Base-by-base conservation (phyloP, 345 rosid genomes). In the Conringia planisiliqua region DNA sequence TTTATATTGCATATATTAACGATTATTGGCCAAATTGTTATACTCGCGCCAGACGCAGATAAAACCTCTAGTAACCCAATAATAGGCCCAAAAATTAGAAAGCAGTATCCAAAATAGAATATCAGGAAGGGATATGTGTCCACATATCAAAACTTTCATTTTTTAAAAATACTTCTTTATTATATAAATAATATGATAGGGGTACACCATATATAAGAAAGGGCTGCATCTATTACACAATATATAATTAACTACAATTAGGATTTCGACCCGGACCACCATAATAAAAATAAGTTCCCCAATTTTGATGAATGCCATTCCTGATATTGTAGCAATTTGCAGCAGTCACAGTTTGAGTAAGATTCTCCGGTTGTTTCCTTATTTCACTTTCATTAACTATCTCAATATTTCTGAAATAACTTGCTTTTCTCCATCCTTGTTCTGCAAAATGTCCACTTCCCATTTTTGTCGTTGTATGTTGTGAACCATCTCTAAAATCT, bases 261-360 rank as follows among this genome's bases (percentile, higher is more conserved):
- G 72, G 50, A 52, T 70, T 86, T 66, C 73, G 82, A 52, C 89
- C 89, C 16, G 89, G 87, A 18, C 89, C 89, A 50, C 89, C 89
- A 57, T 73, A 86, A 54, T 74, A 86, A 54, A 86, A 82, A 77
- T 74, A 77, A 66, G 40, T 72, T 20, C 84, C 87, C 82, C 85
- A 79, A 0, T 1, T 2, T 24, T 8, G 14, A 38, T 8, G 72
- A 26, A 43, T 62, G 8, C 79, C 80, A 6, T 24, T 40, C 55
- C 59, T 77, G 38, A 82, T 75, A 73, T 86, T 83, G 63, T 86
- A 86, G 75, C 90, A 86, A 54, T 60, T 70, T 4, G 77, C 52
- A 39, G 81, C 57, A 38, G 80, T 83, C 3, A 83, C 78, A 61
- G 56, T 62, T 16, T 72, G 1, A 33, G 2, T 7, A 33, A 9